Evolutionary conservation across 257 asterid genomes (phyloP).

Genomic region (Asclepias syriaca): DNA sequence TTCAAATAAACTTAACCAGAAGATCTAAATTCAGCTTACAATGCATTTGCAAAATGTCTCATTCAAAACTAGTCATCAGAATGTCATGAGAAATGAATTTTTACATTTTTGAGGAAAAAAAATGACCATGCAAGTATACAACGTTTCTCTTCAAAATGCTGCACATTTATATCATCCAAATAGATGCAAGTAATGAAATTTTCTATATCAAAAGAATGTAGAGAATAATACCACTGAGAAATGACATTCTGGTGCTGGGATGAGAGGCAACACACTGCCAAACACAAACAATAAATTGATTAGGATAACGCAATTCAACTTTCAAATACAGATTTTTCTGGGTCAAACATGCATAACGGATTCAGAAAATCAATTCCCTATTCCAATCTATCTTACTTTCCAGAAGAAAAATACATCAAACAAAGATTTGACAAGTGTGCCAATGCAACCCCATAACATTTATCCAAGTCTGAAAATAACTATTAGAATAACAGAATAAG

Average conservation of each 20-base stretch:
- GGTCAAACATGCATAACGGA: neutral
- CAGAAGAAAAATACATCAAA: neutral
- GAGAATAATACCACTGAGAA: slow-evolving; percentile 64
- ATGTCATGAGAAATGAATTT: neutral
- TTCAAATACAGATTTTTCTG: neutral
- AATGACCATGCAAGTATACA: too few relatives aligned
- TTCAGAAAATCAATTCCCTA: neutral
- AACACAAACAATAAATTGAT: slow-evolving; percentile 10
- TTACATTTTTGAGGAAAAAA: neutral
- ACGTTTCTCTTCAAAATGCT: neutral
- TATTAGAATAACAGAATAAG: neutral
- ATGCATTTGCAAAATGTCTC: neutral
- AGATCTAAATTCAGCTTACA: neutral
- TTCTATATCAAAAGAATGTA: neutral
- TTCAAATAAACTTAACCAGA: neutral
- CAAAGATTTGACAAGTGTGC: neutral
- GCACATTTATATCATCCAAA: neutral
- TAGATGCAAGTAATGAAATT: neutral
- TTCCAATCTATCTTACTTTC: neutral
- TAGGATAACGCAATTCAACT: neutral
- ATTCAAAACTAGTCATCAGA: neutral
- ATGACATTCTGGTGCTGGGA: slow-evolving; percentile 79
- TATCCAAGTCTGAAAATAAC: neutral
- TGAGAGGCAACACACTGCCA: slow-evolving; percentile 98
- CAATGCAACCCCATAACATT: neutral